Evolutionary conservation across 2,329 filamentous ascomycete species (phyloP), one percentile per base, ranked within the genome.

Genomic region (Nakataea oryzae): DNA sequence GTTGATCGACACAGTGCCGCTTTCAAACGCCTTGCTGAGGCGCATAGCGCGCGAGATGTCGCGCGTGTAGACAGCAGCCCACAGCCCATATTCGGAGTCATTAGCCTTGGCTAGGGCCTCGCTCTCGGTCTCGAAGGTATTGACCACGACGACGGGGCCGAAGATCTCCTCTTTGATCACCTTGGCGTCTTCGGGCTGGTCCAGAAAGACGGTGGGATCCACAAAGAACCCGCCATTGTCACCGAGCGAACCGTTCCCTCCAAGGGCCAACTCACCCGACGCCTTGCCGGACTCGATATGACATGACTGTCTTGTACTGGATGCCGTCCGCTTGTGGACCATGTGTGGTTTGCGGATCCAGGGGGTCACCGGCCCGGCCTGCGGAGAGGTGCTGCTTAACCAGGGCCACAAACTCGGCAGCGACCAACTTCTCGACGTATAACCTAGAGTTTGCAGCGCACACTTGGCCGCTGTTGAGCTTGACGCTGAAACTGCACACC

Each of bases 1-100:
- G 63, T 84, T 84, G 65, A 84, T 78, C 72, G 79, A 82, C 3
- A 83, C 79, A 74, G 80, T 81, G 14, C 81, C 81, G 28, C 78
- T 76, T 69, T 83, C 80, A 60, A 84, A 76, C 8, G 74, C 79
- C 64, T 78, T 78, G 60, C 76, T 69, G 11, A 74, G 63, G 28
- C 72, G 67, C 62, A 73, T 62, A 1, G 69, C 70, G 11, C 67
- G 66, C 59, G 66, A 74, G 62, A 82, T 75, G 68, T 83, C 76
- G 64, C 77, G 69, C 0, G 81, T 83, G 67, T 82, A 84, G 3
- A 84, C 74, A 0, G 63, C 76, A 74, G 76, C 76, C 54, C 78
- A 79, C 0, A 84, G 72, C n/a, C 81, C 81, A 65, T 81, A 83
- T 14, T 77, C 78, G 3, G 77, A 79, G 67, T 81, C 75, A 66